phyloP scores from a whole-genome alignment of 2,329 filamentous ascomycete species.

The Fonsecaea nubica region DNA sequence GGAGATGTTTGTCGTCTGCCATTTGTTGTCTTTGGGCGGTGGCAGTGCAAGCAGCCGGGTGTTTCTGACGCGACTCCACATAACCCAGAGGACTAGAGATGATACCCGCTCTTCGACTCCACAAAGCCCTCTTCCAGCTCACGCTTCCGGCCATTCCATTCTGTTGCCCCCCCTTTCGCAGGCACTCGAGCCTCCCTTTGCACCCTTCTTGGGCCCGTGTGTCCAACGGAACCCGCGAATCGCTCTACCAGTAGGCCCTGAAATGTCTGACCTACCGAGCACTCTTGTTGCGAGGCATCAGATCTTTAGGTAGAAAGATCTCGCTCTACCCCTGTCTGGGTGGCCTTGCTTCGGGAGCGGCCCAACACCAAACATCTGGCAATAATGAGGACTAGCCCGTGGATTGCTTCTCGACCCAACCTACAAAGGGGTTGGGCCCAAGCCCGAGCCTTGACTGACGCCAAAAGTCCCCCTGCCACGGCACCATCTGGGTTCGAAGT shows the following conservation, averaged over 20 bases:
- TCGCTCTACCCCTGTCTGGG: background rate
- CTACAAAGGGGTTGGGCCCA: conserved; percentile 7
- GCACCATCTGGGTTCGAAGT: conserved; percentile 5
- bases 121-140: conserved; percentile 15
- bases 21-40: conserved; percentile 8
- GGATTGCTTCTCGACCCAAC: conserved; percentile 1
- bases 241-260: background rate
- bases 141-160: conserved; percentile 8
- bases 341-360: background rate
- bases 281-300: background rate
- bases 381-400: background rate
- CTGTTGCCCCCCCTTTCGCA: conserved; percentile 15
- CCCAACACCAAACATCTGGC: background rate
- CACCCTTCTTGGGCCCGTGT: conserved; percentile 1
- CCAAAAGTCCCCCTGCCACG: conserved; percentile 14
- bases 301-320: background rate
- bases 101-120: conserved; percentile 15
- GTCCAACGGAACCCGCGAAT: background rate
- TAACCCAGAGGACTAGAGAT: background rate
- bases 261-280: background rate
- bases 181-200: background rate
- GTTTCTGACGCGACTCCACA: conserved; percentile 23
- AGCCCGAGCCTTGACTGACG: conserved; percentile 7
- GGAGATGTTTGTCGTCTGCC: background rate
- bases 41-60: conserved; percentile 12